Base-by-base conservation (phyloP, 2,329 filamentous ascomycete species). In the Colletotrichum abscissum region DNA sequence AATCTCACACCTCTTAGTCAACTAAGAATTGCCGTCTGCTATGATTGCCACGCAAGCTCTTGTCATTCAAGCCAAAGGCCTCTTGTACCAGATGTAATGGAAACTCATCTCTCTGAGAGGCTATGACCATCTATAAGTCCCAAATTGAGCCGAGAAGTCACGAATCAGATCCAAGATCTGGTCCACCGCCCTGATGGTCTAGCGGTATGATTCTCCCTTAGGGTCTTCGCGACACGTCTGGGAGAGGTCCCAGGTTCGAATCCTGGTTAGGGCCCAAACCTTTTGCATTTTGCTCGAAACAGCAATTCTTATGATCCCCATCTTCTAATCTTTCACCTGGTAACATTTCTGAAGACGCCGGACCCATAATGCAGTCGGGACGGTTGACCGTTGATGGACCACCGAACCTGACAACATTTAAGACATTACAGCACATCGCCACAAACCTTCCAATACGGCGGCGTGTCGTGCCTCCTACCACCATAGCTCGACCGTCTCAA, bases 151-250 rank as follows among this genome's bases (percentile, higher is more conserved):
- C 1, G 1, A 0, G 0, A 2, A 2, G 5, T 0, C 30, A 22
- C 1, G 16, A 60, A 46, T 4, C 1, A 46, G 1, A 12, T 9
- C 2, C 1, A 1, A 1, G 4, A 14, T 62, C 14, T 38, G 0
- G 0, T 3, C 2, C 16, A n/a, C 5, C 33, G 67, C 67, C 67
- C 67, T 69, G 67, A 69, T 69, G 67, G 67, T 66, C 67, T 69
- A 69, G 67, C 67, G 67, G 67, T 69, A 69, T 69, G 67, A 69
- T 69, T 69, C 67, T 69, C 67, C 62, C 67, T 69, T 69, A 66
- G 67, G 67, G 67, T 38, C 64, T 11, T 11, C 1, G 1, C 2
- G 8, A 42, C 52, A 14, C 1, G 0, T 1, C 1, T 69, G 67
- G 67, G 67, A 69, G 67, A 69, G 67, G 67, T 69, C 67, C 67